These are phyloP conservation scores for Chondrus crispus DNA, from an alignment of 23 red algal genomes.

Conservation along the genomic window DNA sequence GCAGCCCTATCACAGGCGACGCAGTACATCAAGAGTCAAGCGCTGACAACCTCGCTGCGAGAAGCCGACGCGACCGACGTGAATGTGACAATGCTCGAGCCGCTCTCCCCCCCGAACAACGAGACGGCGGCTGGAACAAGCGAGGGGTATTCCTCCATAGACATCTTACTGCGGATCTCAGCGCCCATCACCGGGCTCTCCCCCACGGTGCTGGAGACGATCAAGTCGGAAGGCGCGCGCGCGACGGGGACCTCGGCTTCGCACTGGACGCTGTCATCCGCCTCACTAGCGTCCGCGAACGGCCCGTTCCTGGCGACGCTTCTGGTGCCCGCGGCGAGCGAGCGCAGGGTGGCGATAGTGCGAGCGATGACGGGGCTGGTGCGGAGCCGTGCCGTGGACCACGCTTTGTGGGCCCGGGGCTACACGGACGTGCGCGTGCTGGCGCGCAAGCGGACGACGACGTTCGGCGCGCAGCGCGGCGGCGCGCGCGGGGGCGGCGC, in stretches of 20 bases:
- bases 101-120: neutral
- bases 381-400: neutral
- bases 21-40: neutral
- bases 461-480: slow-evolving; percentile 11
- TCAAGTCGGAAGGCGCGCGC: neutral
- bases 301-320: neutral
- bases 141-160: neutral
- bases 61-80: neutral
- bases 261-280: neutral
- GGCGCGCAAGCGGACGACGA: neutral
- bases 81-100: neutral
- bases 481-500: no score
- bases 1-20: neutral
- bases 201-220: neutral
- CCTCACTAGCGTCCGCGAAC: neutral
- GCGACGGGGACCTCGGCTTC: neutral
- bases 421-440: neutral
- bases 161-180: neutral
- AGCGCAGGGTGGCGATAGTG: neutral
- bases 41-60: neutral
- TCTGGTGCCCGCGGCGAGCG: neutral
- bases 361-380: neutral
- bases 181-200: slow-evolving; percentile 21
- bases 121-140: neutral
- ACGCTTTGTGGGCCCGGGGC: slow-evolving; percentile 16